Evolutionary conservation across 164 flowering plant genomes (phyloP).

Genomic region (Magnolia sinica): DNA sequence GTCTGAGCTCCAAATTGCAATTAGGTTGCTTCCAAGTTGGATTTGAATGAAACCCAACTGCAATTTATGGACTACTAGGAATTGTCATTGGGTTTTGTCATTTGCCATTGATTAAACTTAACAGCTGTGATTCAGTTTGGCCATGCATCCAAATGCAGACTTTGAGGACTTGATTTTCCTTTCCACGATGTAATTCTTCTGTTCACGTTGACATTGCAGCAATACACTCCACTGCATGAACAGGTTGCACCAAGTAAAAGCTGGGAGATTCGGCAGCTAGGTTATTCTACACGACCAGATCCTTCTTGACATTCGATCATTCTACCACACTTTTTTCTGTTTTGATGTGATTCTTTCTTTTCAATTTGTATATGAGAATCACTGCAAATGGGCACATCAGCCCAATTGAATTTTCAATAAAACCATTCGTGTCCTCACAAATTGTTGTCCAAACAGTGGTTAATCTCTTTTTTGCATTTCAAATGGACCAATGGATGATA

Average conservation of each 20-base stretch:
- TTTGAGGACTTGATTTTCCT: background rate
- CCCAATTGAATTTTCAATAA: conserved; percentile 4
- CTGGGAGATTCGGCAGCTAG: conserved; percentile 70
- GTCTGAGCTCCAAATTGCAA: background rate
- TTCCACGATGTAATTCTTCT: background rate
- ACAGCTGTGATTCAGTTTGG: background rate
- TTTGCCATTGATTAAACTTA: too few species aligned
- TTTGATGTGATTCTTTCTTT: conserved; percentile 10
- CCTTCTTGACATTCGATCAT: conserved; percentile 22
- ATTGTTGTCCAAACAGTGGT: background rate
- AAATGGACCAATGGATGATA: background rate
- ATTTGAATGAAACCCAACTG: background rate
- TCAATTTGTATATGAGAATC: conserved; percentile 10
- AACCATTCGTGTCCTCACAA: background rate
- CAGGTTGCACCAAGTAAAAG: conserved; percentile 74
- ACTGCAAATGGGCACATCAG: conserved; percentile 4
- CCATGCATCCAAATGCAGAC: background rate
- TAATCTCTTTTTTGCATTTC: background rate
- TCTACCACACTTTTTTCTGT: background rate
- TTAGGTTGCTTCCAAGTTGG: background rate
- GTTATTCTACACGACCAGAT: conserved; percentile 35
- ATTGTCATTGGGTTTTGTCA: too few species aligned
- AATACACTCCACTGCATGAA: conserved; percentile 58
- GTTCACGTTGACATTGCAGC: conserved; percentile 41
- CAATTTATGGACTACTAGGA: background rate